Evolutionary conservation across 768 basidiomycete species (phyloP), one percentile per base, ranked within the genome.

Genomic region (Serendipita sp.): DNA sequence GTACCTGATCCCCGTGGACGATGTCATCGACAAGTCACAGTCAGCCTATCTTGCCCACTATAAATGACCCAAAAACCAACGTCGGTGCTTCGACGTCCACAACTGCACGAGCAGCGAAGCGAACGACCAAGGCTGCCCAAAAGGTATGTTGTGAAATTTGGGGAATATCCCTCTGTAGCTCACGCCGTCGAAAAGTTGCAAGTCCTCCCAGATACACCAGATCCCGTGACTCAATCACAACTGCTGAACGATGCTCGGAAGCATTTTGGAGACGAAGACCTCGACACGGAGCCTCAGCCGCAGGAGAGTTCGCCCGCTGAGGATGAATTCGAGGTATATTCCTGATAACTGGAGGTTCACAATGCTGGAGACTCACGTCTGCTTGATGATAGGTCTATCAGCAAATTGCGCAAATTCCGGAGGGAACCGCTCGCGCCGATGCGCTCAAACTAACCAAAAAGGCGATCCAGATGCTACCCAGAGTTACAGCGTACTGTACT

Each of bases 401-500:
- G 68, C 92, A 95, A 76, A 84, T 97, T 65, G 87, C 89, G 3
- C 83, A 91, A 37, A 97, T 97, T 62, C 93, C 94, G 2, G 91
- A 91, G 50, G 94, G 94, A 2, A 91, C 93, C 23, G 94, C 94
- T 5, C 83, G 91, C 46, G 80, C 91, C 65, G 94, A 97, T 76
- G 94, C 94, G 2, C 74, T 92, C 66, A 85, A 79, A 65, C 74
- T 97, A 67, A 97, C 93, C 1, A 95, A 96, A 76, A 93, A 89
- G 76, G 95, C 94, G 72, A 91, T 92, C 2, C 94, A 93, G 72
- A 84, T 83, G 11, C 73, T 96, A 11, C 93, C 93, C 36, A 77
- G 94, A 69, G 94, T 94, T n/a, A 96, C 94, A 2, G 94, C 93
- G 3, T 96, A 95, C 74, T 91, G 93, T 48, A 96, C 92, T 15